Percentiles rank a stretch among this genome's conserved stretches.
Evolutionary conservation across 2,329 filamentous ascomycete genomes (phyloP).

Genomic region (Pseudocercospora vitis): DNA sequence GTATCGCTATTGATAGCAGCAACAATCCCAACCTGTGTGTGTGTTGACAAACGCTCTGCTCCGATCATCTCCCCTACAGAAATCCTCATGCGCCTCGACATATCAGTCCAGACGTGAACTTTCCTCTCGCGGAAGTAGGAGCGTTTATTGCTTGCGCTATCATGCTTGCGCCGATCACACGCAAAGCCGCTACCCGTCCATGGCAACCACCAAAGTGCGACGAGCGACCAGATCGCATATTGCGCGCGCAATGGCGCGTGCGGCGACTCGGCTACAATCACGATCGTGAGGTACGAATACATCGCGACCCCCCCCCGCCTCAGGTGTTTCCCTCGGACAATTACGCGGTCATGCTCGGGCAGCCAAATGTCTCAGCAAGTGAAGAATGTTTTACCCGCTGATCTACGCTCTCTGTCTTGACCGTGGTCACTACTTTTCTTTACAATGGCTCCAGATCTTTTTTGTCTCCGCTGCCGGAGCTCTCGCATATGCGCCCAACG

Average conservation of each 20-base stretch:
- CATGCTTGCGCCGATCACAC: too few species aligned
- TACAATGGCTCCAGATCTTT: background rate
- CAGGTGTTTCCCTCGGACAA: too few species aligned
- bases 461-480: background rate
- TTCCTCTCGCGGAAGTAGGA: too few species aligned
- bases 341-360: background rate
- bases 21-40: too few species aligned
- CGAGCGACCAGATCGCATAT: too few species aligned
- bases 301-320: background rate
- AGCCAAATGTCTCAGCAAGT: background rate
- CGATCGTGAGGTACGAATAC: too few species aligned
- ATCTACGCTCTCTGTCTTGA: background rate
- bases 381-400: background rate
- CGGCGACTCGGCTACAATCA: too few species aligned
- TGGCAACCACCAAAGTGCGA: too few species aligned
- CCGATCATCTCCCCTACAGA: conserved; percentile 3
- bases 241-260: too few species aligned
- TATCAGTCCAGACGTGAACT: background rate
- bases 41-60: too few species aligned
- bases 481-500: background rate
- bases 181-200: too few species aligned
- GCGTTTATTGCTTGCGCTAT: too few species aligned
- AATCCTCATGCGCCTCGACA: background rate
- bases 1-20: background rate
- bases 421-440: background rate